Conservation (phyloP, 208 protist genomes). For the Phytomonas sp. region DNA sequence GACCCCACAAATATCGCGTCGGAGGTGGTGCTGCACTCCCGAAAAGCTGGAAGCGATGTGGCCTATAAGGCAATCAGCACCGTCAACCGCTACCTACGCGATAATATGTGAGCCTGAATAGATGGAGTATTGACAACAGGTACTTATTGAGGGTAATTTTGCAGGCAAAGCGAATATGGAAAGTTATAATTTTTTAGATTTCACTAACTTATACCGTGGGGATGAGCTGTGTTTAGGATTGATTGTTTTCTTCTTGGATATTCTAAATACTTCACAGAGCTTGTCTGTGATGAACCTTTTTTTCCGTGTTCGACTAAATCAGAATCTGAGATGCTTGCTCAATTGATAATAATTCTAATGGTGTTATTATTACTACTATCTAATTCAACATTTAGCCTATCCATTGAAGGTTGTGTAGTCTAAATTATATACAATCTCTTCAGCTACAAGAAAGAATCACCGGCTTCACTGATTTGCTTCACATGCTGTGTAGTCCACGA, state of each 20-base stretch:
- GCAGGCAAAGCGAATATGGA: background rate
- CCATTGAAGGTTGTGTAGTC: background rate
- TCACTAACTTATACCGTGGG: constrained; percentile 4
- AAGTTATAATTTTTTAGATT: background rate
- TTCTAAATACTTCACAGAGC: background rate
- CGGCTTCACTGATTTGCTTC: no score
- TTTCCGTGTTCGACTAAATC: background rate
- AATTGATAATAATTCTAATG: constrained; percentile 3
- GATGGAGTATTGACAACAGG: background rate
- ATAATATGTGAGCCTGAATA: constrained; percentile 44
- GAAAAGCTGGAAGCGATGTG: constrained; percentile 45
- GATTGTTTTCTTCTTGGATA: background rate
- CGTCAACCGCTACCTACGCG: constrained; percentile 80
- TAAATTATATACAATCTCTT: no score
- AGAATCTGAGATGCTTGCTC: background rate
- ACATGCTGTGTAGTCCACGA: no score
- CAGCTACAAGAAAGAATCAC: no score
- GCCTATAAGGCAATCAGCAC: constrained; percentile 60
- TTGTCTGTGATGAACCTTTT: constrained; percentile 1
- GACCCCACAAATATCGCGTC: constrained; percentile 37
- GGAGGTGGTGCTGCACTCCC: constrained; percentile 54
- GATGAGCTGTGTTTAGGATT: constrained; percentile 1
- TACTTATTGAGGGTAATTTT: background rate
- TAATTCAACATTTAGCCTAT: background rate
- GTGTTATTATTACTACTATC: constrained; percentile 3